These are phyloP conservation scores for Pisolithus thermaeus DNA, from an alignment of 1,284 basidiomycete genomes.

Conservation along the genomic window DNA sequence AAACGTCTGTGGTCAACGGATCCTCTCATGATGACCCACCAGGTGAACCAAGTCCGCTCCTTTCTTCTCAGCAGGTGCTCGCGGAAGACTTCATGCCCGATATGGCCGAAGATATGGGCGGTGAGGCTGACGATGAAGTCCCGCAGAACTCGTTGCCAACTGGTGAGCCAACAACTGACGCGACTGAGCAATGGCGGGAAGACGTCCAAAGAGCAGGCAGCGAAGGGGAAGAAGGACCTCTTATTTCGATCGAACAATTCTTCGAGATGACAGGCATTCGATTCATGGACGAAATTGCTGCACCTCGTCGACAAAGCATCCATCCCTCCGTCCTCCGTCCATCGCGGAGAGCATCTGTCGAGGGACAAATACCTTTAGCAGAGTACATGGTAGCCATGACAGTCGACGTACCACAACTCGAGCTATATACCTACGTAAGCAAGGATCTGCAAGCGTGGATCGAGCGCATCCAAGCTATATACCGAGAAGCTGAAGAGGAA, in stretches of 20 bases:
- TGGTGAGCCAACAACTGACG: constrained; percentile 13
- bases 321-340: constrained; percentile 51
- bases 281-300: constrained; percentile 79
- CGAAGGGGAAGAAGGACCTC: constrained; percentile 39
- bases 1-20: background rate
- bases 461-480: constrained; percentile 61
- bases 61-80: constrained; percentile 1
- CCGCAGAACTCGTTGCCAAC: constrained; percentile 2
- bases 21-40: background rate
- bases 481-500: constrained; percentile 65
- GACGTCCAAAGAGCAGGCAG: constrained; percentile 35
- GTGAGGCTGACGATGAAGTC: background rate
- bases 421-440: constrained; percentile 64
- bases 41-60: background rate
- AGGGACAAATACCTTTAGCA: constrained; percentile 52
- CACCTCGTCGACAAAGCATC: constrained; percentile 59
- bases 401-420: constrained; percentile 68
- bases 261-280: constrained; percentile 78
- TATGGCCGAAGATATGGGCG: background rate
- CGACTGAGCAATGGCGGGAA: constrained; percentile 48
- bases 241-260: constrained; percentile 81
- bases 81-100: background rate
- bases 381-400: constrained; percentile 67
- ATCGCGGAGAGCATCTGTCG: constrained; percentile 30
- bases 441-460: constrained; percentile 69